These are phyloP conservation scores for Pilobolus umbonatus DNA, from an alignment of 192 early-diverging fungal species.

Conservation along the genomic window DNA sequence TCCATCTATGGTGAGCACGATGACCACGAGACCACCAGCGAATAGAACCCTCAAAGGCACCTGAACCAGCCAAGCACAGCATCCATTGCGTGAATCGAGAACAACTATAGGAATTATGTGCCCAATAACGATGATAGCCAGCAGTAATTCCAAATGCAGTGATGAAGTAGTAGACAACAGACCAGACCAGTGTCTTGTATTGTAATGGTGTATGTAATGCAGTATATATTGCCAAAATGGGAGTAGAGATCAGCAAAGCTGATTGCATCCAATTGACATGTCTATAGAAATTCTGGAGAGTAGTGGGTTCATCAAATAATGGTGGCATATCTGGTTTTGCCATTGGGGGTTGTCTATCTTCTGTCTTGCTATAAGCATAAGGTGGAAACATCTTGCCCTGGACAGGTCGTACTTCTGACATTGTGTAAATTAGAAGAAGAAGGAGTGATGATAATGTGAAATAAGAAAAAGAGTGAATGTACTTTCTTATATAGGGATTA, in stretches of 20 bases:
- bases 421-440: no score
- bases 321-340: constrained; percentile 12
- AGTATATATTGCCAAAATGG: constrained; percentile 77
- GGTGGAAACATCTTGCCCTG: constrained; percentile 5
- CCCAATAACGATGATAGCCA: constrained; percentile 80
- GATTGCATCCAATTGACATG: constrained; percentile 68
- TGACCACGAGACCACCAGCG: constrained; percentile 85
- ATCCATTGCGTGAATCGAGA: constrained; percentile 52
- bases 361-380: constrained; percentile 7
- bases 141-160: constrained; percentile 55
- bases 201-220: constrained; percentile 60
- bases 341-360: constrained; percentile 7
- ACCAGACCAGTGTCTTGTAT: constrained; percentile 65
- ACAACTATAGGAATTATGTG: constrained; percentile 70
- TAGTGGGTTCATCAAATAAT: constrained; percentile 41
- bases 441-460: no score
- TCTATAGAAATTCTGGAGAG: constrained; percentile 47
- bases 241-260: constrained; percentile 59
- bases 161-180: constrained; percentile 66
- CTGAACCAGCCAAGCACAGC: constrained; percentile 60
- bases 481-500: no score
- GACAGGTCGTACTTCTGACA: background rate
- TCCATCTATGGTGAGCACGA: constrained; percentile 76
- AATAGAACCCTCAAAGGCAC: constrained; percentile 79
- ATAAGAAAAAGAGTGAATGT: no score